Conservation (phyloP, 257 asterid genomes). For the Henckelia pumila region DNA sequence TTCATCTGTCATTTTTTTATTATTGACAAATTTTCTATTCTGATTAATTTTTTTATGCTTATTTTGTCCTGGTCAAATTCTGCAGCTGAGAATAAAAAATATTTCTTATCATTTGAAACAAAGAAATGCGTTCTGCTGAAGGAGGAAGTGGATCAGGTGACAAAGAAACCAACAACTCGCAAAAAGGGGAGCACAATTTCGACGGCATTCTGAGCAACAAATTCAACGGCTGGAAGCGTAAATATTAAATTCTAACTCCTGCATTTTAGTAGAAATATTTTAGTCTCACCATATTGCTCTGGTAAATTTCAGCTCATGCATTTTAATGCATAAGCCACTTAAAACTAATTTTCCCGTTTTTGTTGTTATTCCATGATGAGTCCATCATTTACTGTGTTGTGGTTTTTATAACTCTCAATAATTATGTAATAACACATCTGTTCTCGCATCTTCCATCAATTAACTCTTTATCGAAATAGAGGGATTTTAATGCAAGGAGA, state of each 20-base stretch:
- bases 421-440: no score
- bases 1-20: not conserved
- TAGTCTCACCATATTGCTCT: conserved; percentile 8
- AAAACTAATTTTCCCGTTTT: not conserved
- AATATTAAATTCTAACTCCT: conserved; percentile 28
- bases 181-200: conserved; percentile 43
- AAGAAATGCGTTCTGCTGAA: conserved; percentile 36
- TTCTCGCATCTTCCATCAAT: not conserved
- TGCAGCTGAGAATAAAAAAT: conserved; percentile 19
- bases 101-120: conserved; percentile 16
- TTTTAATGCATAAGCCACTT: not conserved
- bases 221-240: conserved; percentile 63
- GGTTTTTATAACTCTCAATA: not conserved
- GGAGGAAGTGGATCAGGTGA: conserved; percentile 46
- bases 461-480: not conserved
- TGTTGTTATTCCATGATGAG: not conserved
- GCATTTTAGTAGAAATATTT: not conserved
- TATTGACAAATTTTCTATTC: conserved; percentile 9
- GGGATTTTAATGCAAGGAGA: not conserved
- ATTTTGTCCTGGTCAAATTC: not conserved
- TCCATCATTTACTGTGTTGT: not conserved
- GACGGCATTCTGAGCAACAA: conserved; percentile 60
- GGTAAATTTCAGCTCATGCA: no score
- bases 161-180: conserved; percentile 39
- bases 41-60: conserved; percentile 16